Evolutionary conservation across 768 basidiomycete genomes (phyloP), one percentile per base, ranked within the genome.

Genomic region (Russula sp.): DNA sequence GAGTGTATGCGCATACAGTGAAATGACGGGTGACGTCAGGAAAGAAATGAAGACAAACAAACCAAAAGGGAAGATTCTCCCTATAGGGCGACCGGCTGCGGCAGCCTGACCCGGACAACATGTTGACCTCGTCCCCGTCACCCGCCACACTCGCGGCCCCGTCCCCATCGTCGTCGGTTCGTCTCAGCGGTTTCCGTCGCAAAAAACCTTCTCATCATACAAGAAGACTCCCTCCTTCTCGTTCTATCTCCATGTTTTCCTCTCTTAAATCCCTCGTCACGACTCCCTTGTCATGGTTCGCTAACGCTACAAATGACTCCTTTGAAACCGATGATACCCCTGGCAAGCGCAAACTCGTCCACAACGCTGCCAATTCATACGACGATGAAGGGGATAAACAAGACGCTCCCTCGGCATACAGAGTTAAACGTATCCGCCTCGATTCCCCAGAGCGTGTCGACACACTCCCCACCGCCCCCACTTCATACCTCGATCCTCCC

Each of bases 71-170:
- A 32, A 36, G 32, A n/a, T 18, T n/a, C n/a, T n/a, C n/a, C n/a
- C n/a, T 14, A 18, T 32, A 30, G 24, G 20, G 46, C 16, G 48
- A 30, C 28, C 28, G 28, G 28, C 28, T 36, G 63, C 63, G 59
- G 50, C 53, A 85, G 83, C 83, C 82, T 85, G 57, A 77, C 76
- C 61, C 75, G 42, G 13, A 14, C 59, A 65, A 20, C 64, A 65
- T 65, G 64, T 65, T 65, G 60, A 65, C 64, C 64, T 65, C 64
- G 59, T 61, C 64, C 64, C 60, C 59, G 20, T 65, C 64, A 26
- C 64, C 53, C 54, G 64, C 57, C 73, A 63, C 74, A 76, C 67
- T 69, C 69, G 57, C 69, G 75, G 57, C 72, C 74, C 50, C 66
- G 57, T 56, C 64, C 55, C 30, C 70, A 44, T 55, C 66, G 64